Base-by-base conservation (phyloP, 2,329 filamentous ascomycete genomes). In the Penicillium thymicola region DNA sequence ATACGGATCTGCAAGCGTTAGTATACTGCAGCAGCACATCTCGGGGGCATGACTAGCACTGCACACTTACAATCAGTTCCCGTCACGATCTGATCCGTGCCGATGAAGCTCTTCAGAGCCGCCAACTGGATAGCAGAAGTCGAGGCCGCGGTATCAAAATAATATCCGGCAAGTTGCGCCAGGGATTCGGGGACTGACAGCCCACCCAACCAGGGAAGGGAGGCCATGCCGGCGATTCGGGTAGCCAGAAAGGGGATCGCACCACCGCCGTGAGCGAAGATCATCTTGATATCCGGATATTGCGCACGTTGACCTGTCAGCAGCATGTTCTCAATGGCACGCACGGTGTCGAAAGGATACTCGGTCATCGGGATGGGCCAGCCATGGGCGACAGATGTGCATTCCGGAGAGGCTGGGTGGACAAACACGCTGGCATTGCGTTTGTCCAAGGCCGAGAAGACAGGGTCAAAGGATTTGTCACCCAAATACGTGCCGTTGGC, bases 341-440 rank as follows among this genome's bases (percentile, higher is more conserved):
- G 63, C 10, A 63, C 62, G 5, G 59, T 68, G 14, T 68, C 67
- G 42, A 68, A 68, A 2, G 65, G 59, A 52, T 68, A 69, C 44
- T 68, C 67, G 10, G 63, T 66, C 51, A 69, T 51, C 4, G 59
- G 67, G 30, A 58, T 37, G 9, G 54, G 57, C 14, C 56, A 49
- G n/a, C 47, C 55, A 18, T 57, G 1, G 8, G 54, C 50, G 18
- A 58, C 53, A 28, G 45, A 57, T 42, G 51, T 50, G 32, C 55
- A 57, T 10, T n/a, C 27, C 10, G 55, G 50, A 36, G 55, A 36
- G n/a, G 55, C 40, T 36, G 55, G 44, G 25, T 57, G 55, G 21
- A 54, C 50, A 25, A 57, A 54, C 3, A 50, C 51, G 27, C 55
- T 50, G 18, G 55, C 38, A n/a, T 49, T 54, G 44, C 28, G 51